A percentile compares a stretch with the other conserved stretches of the same genome.
phyloP scores from a whole-genome alignment of 1,284 basidiomycete genomes.

The Sporisorium sorghi region DNA sequence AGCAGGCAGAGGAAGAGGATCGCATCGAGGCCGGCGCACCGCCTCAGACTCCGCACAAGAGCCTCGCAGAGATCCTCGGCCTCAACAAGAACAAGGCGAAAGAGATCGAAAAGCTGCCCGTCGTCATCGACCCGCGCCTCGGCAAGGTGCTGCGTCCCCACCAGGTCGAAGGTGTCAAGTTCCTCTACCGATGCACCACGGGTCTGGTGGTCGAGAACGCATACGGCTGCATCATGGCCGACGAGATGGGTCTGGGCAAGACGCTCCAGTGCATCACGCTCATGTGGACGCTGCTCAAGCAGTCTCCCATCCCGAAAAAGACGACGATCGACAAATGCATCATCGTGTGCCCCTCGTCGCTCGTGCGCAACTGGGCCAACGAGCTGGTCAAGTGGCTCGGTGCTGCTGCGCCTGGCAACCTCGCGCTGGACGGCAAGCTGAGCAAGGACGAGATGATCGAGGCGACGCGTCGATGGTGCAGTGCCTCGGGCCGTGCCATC shows the following conservation, averaged over 20 bases:
- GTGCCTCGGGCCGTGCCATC: slow-evolving; percentile 59
- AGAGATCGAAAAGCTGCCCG: slow-evolving; percentile 82
- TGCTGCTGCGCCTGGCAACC: slow-evolving; percentile 58
- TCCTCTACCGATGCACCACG: slow-evolving; percentile 93
- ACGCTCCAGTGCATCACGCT: slow-evolving; percentile 96
- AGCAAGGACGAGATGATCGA: slow-evolving; percentile 67
- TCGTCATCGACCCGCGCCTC: slow-evolving; percentile 93
- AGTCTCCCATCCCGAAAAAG: slow-evolving; percentile 88
- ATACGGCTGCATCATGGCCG: slow-evolving; percentile 99
- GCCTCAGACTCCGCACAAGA: slow-evolving; percentile 82
- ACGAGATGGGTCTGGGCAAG: slow-evolving; percentile 92
- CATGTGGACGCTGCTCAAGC: slow-evolving; percentile 95
- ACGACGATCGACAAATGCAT: slow-evolving; percentile 96
- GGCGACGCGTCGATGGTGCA: slow-evolving; percentile 65
- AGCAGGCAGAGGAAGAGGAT: slow-evolving; percentile 43
- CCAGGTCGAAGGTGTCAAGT: slow-evolving; percentile 82
- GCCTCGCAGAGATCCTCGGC: slow-evolving; percentile 84
- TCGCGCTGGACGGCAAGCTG: slow-evolving; percentile 66
- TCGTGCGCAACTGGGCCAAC: slow-evolving; percentile 99
- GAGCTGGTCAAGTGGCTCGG: slow-evolving; percentile 75
- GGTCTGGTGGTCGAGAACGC: slow-evolving; percentile 92
- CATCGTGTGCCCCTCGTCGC: slow-evolving; percentile 94
- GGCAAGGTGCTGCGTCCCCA: slow-evolving; percentile 73
- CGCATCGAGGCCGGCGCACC: slow-evolving; percentile 37
- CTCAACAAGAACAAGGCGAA: slow-evolving; percentile 62